Evolutionary conservation across 768 basidiomycete species (phyloP).

Genomic region (Phylloporus arenicola): DNA sequence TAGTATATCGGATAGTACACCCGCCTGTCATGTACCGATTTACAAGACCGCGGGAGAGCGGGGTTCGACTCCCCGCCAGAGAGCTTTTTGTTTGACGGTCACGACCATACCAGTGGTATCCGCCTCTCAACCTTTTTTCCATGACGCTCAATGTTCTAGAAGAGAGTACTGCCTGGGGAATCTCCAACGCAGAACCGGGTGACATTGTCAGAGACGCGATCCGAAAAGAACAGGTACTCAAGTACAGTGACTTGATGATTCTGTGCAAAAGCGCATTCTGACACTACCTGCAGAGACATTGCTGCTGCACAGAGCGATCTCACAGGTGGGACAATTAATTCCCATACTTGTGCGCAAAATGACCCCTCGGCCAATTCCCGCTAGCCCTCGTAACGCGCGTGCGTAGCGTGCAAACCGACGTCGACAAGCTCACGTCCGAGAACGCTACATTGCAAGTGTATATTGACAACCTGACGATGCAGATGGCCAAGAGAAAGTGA

Average conservation of each 20-base stretch:
- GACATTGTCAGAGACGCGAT: slow-evolving; percentile 75
- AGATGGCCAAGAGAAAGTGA: slow-evolving; percentile 77
- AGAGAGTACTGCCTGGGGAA: slow-evolving; percentile 48
- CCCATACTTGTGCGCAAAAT: neutral
- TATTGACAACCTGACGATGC: slow-evolving; percentile 82
- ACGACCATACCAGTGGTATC: neutral
- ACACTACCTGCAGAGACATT: slow-evolving; percentile 53
- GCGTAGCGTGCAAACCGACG: slow-evolving; percentile 65
- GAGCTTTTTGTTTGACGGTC: slow-evolving; percentile 16
- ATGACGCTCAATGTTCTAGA: slow-evolving; percentile 46
- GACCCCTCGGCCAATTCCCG: neutral
- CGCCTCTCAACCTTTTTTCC: neutral
- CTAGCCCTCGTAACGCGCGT: slow-evolving; percentile 65
- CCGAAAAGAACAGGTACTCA: slow-evolving; percentile 70
- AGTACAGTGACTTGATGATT: slow-evolving; percentile 41
- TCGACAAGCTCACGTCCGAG: slow-evolving; percentile 74
- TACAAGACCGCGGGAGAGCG: slow-evolving; percentile 34
- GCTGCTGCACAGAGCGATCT: slow-evolving; percentile 70
- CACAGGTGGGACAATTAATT: slow-evolving; percentile 42
- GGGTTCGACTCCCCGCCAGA: slow-evolving; percentile 47
- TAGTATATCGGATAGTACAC: slow-evolving; percentile 51
- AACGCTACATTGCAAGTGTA: slow-evolving; percentile 86
- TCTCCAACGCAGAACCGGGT: slow-evolving; percentile 37
- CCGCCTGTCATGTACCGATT: slow-evolving; percentile 37
- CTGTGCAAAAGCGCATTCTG: neutral